Base-by-base conservation (phyloP, 768 basidiomycete species). In the Boletus bicolor region DNA sequence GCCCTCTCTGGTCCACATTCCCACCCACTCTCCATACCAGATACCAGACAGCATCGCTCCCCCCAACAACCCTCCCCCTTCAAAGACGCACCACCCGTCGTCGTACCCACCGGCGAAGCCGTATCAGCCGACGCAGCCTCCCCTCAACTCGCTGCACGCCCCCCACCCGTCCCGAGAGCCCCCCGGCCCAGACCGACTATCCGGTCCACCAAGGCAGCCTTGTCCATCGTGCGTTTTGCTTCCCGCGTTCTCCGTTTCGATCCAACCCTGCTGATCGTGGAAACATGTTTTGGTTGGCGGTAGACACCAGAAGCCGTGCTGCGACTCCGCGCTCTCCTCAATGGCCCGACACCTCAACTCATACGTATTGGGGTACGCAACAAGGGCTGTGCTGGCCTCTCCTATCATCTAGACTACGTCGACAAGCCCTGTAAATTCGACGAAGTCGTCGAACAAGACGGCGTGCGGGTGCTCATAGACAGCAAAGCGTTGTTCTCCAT, bases 401-500 rank as follows among this genome's bases (percentile, higher is more conserved):
- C 79, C 14, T 84, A 84, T 64, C 91, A 98, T 69, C 80, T 98
- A 47, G 97, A 98, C 63, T 99, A 98, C 72, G 93, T 98, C 52
- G 92, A 94, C 41, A 76, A 84, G 65, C 86, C 92, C 1, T 91
- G 82, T 5, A 89, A 86, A 72, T 98, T 98, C 64, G 97, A 99
- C 75, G 97, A 98, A 68, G 82, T 98, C 17, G 94, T 98, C 21
- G 86, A 93, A 70, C 97, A 98, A 74, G 94, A 98, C 61, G 96
- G 90, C 2, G 92, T 97, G 26, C 82, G 79, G 61, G 96, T 99
- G 44, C 77, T 98, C 58, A 93, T 98, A 69, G 97, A 99, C 76
- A 89, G 87, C 68, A 98, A 95, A 72, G 97, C 97, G 26, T 74
- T 99, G 60, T 98, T 99, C 70, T 93, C 91, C 55, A 97, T 99